Evolutionary conservation across 176 grass and related monocot species (phyloP).

Genomic region (Saccharum officinarum): DNA sequence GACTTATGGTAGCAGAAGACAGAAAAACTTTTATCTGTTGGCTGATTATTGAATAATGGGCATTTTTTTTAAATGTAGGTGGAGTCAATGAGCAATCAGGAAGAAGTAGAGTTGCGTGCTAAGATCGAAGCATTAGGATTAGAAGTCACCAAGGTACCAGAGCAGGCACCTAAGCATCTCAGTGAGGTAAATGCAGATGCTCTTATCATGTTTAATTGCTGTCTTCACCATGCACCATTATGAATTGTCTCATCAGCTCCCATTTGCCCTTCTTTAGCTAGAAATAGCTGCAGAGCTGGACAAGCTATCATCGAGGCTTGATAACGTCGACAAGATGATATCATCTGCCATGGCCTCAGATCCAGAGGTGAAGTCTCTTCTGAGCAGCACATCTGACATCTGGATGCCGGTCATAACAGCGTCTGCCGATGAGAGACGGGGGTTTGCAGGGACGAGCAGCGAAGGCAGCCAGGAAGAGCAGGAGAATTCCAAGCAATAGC

Average conservation of each 20-base stretch:
- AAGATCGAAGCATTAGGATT: slow-evolving; percentile 88
- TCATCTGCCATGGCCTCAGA: slow-evolving; percentile 83
- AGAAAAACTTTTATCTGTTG: not conserved
- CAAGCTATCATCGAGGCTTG: slow-evolving; percentile 68
- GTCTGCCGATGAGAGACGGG: slow-evolving; percentile 65
- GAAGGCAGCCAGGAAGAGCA: slow-evolving; percentile 47
- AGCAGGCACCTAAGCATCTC: slow-evolving; percentile 55
- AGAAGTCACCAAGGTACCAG: slow-evolving; percentile 80
- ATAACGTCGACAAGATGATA: slow-evolving; percentile 96
- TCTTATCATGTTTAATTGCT: too few relatives aligned
- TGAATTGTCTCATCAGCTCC: slow-evolving; percentile 14
- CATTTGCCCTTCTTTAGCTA: slow-evolving; percentile 34
- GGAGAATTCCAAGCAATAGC: slow-evolving; percentile 37
- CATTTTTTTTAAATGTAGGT: slow-evolving; percentile 48
- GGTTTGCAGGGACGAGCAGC: slow-evolving; percentile 41
- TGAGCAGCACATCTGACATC: slow-evolving; percentile 82
- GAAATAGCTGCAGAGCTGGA: slow-evolving; percentile 91
- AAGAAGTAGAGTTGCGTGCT: slow-evolving; percentile 85
- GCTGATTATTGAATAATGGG: not conserved
- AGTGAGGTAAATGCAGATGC: slow-evolving; percentile 51
- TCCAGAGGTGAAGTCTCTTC: slow-evolving; percentile 75
- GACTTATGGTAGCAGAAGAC: not conserved
- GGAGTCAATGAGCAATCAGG: slow-evolving; percentile 92
- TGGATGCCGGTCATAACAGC: slow-evolving; percentile 98
- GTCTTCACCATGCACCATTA: not conserved